phyloP scores from a whole-genome alignment of 805 yeast genomes.

The Sugiyamaella chiloensis region DNA sequence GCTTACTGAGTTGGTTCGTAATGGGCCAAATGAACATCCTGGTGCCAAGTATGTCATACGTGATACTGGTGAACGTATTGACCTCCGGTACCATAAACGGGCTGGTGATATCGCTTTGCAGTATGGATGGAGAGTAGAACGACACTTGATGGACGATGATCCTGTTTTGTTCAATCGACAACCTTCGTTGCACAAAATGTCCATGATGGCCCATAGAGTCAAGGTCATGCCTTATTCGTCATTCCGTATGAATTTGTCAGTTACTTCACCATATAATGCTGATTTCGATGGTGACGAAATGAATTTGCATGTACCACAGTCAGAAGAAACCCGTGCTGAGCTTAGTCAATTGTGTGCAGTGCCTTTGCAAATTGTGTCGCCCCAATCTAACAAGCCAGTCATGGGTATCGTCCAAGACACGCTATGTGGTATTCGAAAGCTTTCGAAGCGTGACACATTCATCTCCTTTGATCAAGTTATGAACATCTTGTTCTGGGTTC shows the following conservation, averaged over 20 bases:
- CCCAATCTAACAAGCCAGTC: conserved; percentile 97
- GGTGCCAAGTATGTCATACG: conserved; percentile 98
- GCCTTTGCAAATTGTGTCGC: conserved; percentile 95
- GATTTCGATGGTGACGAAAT: conserved; percentile 99
- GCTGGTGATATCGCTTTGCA: conserved; percentile 98
- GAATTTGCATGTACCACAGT: conserved; percentile 99
- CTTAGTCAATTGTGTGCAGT: conserved; percentile 93
- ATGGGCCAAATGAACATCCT: conserved; percentile 99
- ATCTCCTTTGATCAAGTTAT: conserved; percentile 90
- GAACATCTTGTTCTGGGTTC: conserved; percentile 97
- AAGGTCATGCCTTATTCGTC: conserved; percentile 99
- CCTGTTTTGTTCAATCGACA: conserved; percentile 98
- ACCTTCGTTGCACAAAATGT: conserved; percentile 98
- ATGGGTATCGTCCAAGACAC: conserved; percentile 99
- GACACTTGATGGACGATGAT: conserved; percentile 96
- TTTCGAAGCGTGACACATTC: conserved; percentile 87
- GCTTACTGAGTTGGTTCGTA: conserved; percentile 87
- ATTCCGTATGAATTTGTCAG: conserved; percentile 92
- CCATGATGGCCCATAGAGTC: conserved; percentile 99
- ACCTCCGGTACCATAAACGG: conserved; percentile 91
- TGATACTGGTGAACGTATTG: conserved; percentile 98
- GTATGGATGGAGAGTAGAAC: conserved; percentile 98
- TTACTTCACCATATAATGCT: conserved; percentile 98
- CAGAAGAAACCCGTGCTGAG: conserved; percentile 97
- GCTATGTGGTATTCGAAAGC: conserved; percentile 91